Evolutionary conservation across 257 asterid species (phyloP), one percentile per base, ranked within the genome.

Genomic region (Leptodermis oblonga): DNA sequence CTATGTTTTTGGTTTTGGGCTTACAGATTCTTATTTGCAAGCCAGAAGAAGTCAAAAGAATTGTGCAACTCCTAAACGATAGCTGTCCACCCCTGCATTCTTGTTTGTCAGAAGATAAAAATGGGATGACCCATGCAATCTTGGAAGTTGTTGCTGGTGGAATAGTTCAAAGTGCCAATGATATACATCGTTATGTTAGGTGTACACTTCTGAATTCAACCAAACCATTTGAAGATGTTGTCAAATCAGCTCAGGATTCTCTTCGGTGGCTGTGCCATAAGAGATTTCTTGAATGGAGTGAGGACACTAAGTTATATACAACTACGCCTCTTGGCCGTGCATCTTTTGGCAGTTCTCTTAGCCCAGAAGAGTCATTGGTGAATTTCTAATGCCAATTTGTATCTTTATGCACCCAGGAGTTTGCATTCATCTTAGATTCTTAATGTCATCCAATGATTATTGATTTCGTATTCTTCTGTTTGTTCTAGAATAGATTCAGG

Each of bases 81-180:
- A 76, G 85, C 71, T 93, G 97, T 74, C 92, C 99, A 76, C 96
- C 96, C n/a, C 88, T 93, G 68, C 65, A 87, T 75, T 93, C 99
- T 77, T 93, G 99, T 80, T 81, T 93, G 85, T 87, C 99, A 17
- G 99, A 93, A 82, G 97, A 90, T 79, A 90, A 88, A 85, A 93
- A 90, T 81, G 99, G 99, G 74, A 93, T 93, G 99, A 93, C 90
- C 80, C 99, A 93, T 74, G 97, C 99, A 72, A 93, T 90, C 80
- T 79, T 93, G 74, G 99, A 93, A 84, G 99, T 93, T 75, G 97
- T 90, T 74, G 95, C 97, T 74, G 97, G 99, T 68, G 99, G 99
- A 75, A 90, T 93, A 78, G 99, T 93, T 79, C 99, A 93, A 79
- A 90, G 96, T 67, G 96, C 99, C 65, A 74, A 72, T 73, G 99